These are phyloP conservation scores for Nemophila menziesii DNA, from an alignment of 257 asterid species.

Conservation along the genomic window DNA sequence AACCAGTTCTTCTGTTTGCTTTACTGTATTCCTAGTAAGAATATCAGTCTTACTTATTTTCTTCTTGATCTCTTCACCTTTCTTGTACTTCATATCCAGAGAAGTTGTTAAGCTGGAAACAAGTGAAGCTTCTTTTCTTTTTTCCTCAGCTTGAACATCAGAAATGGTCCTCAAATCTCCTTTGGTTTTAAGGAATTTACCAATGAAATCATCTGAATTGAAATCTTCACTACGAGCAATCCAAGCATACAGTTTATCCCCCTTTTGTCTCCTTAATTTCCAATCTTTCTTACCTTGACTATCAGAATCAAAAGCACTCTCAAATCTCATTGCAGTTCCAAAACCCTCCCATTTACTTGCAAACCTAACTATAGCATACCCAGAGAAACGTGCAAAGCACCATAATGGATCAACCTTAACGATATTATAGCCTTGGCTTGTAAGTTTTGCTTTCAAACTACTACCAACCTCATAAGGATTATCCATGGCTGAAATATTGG, in stretches of 20 bases:
- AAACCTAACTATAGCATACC: constrained; percentile 63
- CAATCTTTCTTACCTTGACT: constrained; percentile 62
- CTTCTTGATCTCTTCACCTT: constrained; percentile 48
- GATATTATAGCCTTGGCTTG: constrained; percentile 56
- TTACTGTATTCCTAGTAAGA: constrained; percentile 30
- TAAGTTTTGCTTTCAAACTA: constrained; percentile 45
- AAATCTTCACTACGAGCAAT: constrained; percentile 74
- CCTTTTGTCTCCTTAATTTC: constrained; percentile 23
- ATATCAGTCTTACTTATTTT: constrained; percentile 51
- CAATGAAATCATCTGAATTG: constrained; percentile 25
- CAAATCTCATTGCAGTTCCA: constrained; percentile 58
- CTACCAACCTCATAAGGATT: constrained; percentile 62
- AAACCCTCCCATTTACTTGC: constrained; percentile 73
- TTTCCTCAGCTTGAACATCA: constrained; percentile 40
- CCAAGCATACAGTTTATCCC: constrained; percentile 64
- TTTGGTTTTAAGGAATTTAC: constrained; percentile 56
- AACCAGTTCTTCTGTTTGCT: constrained; percentile 48
- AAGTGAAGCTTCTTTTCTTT: constrained; percentile 39
- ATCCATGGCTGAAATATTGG: constrained; percentile 63
- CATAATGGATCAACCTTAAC: constrained; percentile 54
- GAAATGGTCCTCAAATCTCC: constrained; percentile 74
- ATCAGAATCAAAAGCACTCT: constrained; percentile 57
- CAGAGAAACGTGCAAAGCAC: constrained; percentile 51
- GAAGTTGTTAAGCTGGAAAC: constrained; percentile 34
- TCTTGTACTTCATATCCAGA: constrained; percentile 32